Conservation (phyloP, 352 stramenopile genomes). For the Blastocystis sp. region DNA sequence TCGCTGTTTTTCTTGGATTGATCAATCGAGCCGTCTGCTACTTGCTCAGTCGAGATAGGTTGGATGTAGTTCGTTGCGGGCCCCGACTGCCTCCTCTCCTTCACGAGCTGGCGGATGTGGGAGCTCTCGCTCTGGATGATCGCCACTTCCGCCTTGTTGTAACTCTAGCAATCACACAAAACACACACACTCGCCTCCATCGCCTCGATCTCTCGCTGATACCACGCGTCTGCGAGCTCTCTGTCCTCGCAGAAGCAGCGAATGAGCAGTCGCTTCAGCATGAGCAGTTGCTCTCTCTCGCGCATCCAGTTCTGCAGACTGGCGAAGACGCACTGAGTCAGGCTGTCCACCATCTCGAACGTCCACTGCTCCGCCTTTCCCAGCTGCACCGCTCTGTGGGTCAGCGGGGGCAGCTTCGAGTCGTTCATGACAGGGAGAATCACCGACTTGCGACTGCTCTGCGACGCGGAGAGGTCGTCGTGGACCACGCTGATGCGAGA, state of each 20-base stretch:
- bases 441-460: neutral
- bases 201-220: neutral
- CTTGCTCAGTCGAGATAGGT: neutral
- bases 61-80: neutral
- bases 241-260: neutral
- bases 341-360: neutral
- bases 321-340: neutral
- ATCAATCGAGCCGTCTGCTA: neutral
- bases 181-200: neutral
- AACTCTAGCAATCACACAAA: neutral
- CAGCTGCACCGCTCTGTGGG: neutral
- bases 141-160: neutral
- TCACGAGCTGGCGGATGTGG: neutral
- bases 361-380: constrained; percentile 16
- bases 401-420: neutral
- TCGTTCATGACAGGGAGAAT: neutral
- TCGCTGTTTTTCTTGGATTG: neutral
- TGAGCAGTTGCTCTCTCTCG: constrained; percentile 2
- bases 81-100: neutral
- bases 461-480: neutral
- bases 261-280: constrained; percentile 29
- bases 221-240: neutral
- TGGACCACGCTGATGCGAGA: neutral
- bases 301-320: constrained; percentile 32
- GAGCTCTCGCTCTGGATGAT: neutral